Evolutionary conservation across 2,329 filamentous ascomycete genomes (phyloP).

Genomic region (Trichoderma gracile): DNA sequence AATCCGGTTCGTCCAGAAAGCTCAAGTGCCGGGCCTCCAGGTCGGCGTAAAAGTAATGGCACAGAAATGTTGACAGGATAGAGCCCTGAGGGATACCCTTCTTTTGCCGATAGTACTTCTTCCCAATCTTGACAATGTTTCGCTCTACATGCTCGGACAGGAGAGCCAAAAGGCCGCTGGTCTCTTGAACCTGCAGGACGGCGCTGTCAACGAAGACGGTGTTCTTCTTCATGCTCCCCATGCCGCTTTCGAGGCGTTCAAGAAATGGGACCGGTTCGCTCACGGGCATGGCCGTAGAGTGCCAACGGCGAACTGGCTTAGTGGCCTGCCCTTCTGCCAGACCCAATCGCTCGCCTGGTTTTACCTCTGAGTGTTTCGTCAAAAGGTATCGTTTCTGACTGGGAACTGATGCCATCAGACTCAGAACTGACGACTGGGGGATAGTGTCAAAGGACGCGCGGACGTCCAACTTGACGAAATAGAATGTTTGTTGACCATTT

Average conservation of each 20-base stretch:
- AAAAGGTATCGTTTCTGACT: conserved; percentile 66
- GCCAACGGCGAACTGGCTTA: conserved; percentile 53
- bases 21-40: conserved; percentile 69
- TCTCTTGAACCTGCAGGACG: conserved; percentile 57
- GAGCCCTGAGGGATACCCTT: conserved; percentile 92
- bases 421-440: conserved; percentile 73
- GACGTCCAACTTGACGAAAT: conserved; percentile 92
- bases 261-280: conserved; percentile 48
- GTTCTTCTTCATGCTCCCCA: conserved; percentile 55
- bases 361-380: conserved; percentile 72
- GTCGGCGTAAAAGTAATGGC: conserved; percentile 94
- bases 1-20: conserved; percentile 61
- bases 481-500: conserved; percentile 51
- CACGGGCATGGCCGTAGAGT: conserved; percentile 50
- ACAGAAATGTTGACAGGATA: conserved; percentile 79
- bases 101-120: conserved; percentile 84
- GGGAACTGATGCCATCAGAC: conserved; percentile 61
- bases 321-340: conserved; percentile 30
- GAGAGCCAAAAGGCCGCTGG: conserved; percentile 64
- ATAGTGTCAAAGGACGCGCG: conserved; percentile 94
- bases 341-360: conserved; percentile 43
- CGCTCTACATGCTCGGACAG: conserved; percentile 76
- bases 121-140: conserved; percentile 86
- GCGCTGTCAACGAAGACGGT: conserved; percentile 77
- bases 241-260: conserved; percentile 45